Evolutionary conservation across 768 basidiomycete species (phyloP).

Genomic region (Sutorius australiensis): DNA sequence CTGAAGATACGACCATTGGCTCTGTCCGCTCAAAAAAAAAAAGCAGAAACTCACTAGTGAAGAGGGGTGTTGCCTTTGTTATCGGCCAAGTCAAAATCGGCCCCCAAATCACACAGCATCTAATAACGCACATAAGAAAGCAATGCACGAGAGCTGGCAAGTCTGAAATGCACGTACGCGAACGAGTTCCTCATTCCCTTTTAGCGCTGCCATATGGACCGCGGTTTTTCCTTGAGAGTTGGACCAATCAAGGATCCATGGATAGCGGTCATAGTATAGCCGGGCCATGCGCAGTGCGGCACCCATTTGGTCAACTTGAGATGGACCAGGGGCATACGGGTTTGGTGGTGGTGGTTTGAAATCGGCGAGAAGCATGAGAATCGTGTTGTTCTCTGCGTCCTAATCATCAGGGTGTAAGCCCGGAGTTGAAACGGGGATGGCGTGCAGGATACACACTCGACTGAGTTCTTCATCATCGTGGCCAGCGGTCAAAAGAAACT

Average conservation of each 20-base stretch:
- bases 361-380: conserved; percentile 90
- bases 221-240: conserved; percentile 88
- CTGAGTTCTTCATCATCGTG: conserved; percentile 94
- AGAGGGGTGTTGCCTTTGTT: conserved; percentile 89
- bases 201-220: conserved; percentile 80
- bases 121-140: conserved; percentile 35
- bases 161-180: conserved; percentile 48
- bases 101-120: conserved; percentile 90
- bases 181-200: conserved; percentile 87
- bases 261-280: conserved; percentile 81
- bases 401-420: conserved; percentile 32
- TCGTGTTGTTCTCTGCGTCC: conserved; percentile 92
- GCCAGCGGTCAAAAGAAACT: conserved; percentile 78
- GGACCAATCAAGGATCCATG: conserved; percentile 88
- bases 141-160: conserved; percentile 5
- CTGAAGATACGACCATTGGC: conserved; percentile 36
- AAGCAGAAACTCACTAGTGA: conserved; percentile 68
- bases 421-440: conserved; percentile 3
- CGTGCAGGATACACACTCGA: conserved; percentile 52
- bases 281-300: conserved; percentile 84
- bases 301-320: conserved; percentile 59
- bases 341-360: conserved; percentile 51
- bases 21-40: neutral
- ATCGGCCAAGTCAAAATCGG: conserved; percentile 87
- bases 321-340: conserved; percentile 44